A percentile compares a stretch with the other conserved stretches of the same genome.
Evolutionary conservation across 2,329 filamentous ascomycete genomes (phyloP).

Genomic region (Ciborinia camelliae): DNA sequence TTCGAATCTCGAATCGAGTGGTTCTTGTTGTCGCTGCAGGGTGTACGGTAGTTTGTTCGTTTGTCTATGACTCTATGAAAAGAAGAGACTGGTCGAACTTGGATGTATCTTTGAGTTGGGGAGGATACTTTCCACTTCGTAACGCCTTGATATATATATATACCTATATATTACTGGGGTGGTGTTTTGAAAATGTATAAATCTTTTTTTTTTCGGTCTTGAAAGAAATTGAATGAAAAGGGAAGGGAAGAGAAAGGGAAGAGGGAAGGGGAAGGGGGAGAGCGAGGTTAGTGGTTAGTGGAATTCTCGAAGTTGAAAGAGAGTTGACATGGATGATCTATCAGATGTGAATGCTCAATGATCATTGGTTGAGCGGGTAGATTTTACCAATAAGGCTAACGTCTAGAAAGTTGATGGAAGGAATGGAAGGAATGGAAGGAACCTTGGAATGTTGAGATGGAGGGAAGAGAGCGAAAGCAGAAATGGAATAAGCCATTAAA

Average conservation of each 20-base stretch:
- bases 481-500: not conserved
- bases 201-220: too few species aligned
- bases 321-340: not conserved
- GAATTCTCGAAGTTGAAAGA: slow-evolving; percentile 8
- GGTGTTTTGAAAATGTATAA: not conserved
- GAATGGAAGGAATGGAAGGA: not conserved
- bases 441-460: not conserved
- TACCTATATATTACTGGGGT: not conserved
- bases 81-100: not conserved
- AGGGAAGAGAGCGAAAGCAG: too few species aligned
- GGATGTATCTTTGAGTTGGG: not conserved
- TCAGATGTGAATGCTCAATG: not conserved
- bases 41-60: not conserved
- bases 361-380: too few species aligned
- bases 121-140: not conserved
- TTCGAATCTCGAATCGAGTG: not conserved
- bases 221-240: too few species aligned
- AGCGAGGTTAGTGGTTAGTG: not conserved
- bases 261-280: not conserved
- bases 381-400: not conserved
- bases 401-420: slow-evolving; percentile 1
- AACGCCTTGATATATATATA: not conserved
- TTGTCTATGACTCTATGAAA: not conserved
- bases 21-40: not conserved
- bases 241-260: not conserved